A percentile compares a stretch with the other conserved stretches of the same genome.
Conservation (phyloP, 225 moss, liverwort and hornwort species). For the Pleurozium schreberi region DNA sequence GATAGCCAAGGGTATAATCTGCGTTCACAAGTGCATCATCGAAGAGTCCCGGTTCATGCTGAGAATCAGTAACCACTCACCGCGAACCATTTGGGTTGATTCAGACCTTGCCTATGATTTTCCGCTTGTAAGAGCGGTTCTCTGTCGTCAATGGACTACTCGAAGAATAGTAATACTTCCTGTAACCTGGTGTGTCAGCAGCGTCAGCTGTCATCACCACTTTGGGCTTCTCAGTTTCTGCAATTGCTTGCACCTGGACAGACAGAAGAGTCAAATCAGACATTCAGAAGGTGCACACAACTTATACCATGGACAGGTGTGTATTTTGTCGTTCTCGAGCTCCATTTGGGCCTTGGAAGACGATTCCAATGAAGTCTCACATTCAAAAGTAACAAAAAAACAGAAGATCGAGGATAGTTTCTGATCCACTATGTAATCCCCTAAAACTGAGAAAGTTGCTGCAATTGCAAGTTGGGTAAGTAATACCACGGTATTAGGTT, state of each 20-base stretch:
- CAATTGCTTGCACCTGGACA: conserved; percentile 40
- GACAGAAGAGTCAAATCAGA: background rate
- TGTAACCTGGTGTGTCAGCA: conserved; percentile 30
- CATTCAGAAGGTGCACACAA: background rate
- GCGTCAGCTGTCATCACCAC: conserved; percentile 13
- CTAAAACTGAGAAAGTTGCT: background rate
- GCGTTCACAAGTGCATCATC: background rate
- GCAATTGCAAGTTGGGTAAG: background rate
- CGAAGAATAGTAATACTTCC: conserved; percentile 71
- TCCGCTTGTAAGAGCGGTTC: conserved; percentile 78
- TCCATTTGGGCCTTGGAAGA: background rate
- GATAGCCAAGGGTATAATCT: background rate
- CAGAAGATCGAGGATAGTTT: background rate
- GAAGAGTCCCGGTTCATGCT: background rate
- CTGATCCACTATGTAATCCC: background rate
- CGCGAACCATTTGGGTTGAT: background rate
- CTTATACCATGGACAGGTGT: background rate
- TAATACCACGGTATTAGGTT: background rate
- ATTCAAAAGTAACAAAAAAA: background rate
- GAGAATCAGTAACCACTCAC: background rate
- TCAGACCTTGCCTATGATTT: conserved; percentile 80
- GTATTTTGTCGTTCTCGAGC: background rate
- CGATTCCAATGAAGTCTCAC: background rate
- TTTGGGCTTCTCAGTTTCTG: conserved; percentile 29
- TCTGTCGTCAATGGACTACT: conserved; percentile 95